Evolutionary conservation across 345 rosid species (phyloP), one percentile per base, ranked within the genome.

Genomic region (Lenwebbia sp.): DNA sequence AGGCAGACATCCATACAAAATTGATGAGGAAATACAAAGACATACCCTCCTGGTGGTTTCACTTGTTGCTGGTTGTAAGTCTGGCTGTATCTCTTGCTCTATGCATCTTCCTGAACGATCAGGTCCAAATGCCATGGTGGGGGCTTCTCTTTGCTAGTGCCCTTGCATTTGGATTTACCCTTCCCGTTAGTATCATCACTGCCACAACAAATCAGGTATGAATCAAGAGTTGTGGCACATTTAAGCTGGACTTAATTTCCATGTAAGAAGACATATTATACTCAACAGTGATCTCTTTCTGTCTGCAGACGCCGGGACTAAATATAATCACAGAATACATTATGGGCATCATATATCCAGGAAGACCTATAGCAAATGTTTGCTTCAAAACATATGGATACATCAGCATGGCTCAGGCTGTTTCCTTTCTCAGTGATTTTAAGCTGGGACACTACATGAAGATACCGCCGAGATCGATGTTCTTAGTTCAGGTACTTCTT

Each of bases 71-170:
- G 10, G 89, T 53, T 44, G 83, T 82, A 26, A 92, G 94, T 53
- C 51, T 96, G 54, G 88, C 78, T 13, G 90, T 92, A 62, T 92
- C 99, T 56, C 94, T 96, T 83, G 87, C 86, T 7, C 92, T 96
- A 37, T 95, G 98, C 88, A 88, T 89, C 86, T 85, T 94, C 92
- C 86, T 94, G 93, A 94, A 93, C 30, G 94, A 95, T 74, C 89
- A 96, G 87, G 94, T 96, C 83, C 98, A 95, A 86, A 92, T 96
- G 96, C 99, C 99, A 83, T 96, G 99, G 98, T 96, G 99, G 98
- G 99, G 96, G 82, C 98, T 96, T 75, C 83, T 96, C 84, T 94
- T 95, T 57, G 98, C 94, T 26, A 87, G 92, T 54, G 94, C 84
- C n/a, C 91, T 95, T 92, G 99, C 99, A 49, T 95, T 96, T 70